Base-by-base conservation (phyloP, 495 filamentous ascomycete species). In the Aspergillus heteromorphus region DNA sequence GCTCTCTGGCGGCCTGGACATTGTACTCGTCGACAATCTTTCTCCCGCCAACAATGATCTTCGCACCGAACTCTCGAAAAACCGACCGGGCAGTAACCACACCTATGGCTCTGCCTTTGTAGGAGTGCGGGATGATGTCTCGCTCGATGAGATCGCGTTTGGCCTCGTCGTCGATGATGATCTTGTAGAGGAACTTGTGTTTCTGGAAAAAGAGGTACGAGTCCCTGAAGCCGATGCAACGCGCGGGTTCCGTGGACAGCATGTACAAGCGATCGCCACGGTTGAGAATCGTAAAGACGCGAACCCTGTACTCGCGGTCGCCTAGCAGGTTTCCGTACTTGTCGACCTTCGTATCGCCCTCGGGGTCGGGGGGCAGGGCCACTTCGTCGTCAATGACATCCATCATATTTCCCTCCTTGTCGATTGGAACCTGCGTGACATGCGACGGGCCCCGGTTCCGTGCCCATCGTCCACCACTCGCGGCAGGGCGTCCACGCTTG, bases 191-290 rank as follows among this genome's bases (percentile, higher is more conserved):
- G 63, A 91, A 83, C 65, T 87, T 88, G 74, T 97, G 92, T 66
- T 95, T 96, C 61, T 92, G 92, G 78, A 98, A 98, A 78, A 98
- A 98, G 14, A 98, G 79, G 66, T 98, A 98, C 53, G 88, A 93
- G 72, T 98, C 93, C 50, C 93, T 77, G 79, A 98, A 98, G 6
- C 93, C 93, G 45, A 95, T 92, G 62, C 93, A 98, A 53, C 93
- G 83, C 18, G 93, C 93, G 4, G 93, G 93, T 61, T 98, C 93
- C 2, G 93, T 98, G 1, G 91, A 96, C 63, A 98, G 75, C 93
- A 98, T 98, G 82, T 98, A 98, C 14, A 95, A 81, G 19, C 90
- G 73, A 23, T 93, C 80, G n/a, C 84, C 89, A 45, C 91, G 84
- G 45, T 87, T 89, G 20, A 83, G 76, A 48, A 98, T 87, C 25